phyloP scores from a whole-genome alignment of 1,139 yeast genomes.

The Candida labiduridarum region DNA sequence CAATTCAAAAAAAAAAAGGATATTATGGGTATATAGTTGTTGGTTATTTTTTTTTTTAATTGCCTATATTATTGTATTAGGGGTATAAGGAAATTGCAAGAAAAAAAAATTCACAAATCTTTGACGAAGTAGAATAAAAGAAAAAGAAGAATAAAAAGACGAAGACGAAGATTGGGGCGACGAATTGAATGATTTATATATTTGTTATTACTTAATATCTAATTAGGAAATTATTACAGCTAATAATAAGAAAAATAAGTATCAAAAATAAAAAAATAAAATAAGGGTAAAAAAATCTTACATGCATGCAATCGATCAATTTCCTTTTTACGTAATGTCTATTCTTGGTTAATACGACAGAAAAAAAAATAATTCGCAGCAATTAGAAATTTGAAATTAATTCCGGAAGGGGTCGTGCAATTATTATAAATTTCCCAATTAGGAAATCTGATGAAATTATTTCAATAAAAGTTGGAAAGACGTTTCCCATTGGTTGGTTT shows the following conservation, averaged over 20 bases:
- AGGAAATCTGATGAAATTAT: neutral
- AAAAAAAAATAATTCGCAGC: neutral
- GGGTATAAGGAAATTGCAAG: slow-evolving; percentile 5
- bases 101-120: neutral
- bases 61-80: neutral
- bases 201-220: slow-evolving; percentile 2
- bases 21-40: neutral
- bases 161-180: neutral
- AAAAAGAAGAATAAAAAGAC: neutral
- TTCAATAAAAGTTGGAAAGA: neutral
- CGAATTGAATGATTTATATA: slow-evolving; percentile 3
- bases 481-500: too few species aligned
- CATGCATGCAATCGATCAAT: neutral
- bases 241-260: neutral
- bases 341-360: neutral
- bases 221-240: neutral
- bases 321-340: slow-evolving; percentile 3
- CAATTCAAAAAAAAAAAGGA: neutral
- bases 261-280: neutral
- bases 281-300: neutral
- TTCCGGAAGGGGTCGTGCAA: neutral
- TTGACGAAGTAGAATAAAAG: neutral
- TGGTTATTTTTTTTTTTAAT: neutral
- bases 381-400: neutral
- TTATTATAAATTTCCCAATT: neutral